A percentile compares a stretch with the other conserved stretches of the same genome.
Evolutionary conservation across 495 filamentous ascomycete species (phyloP).

Genomic region (Aspergillus steynii): DNA sequence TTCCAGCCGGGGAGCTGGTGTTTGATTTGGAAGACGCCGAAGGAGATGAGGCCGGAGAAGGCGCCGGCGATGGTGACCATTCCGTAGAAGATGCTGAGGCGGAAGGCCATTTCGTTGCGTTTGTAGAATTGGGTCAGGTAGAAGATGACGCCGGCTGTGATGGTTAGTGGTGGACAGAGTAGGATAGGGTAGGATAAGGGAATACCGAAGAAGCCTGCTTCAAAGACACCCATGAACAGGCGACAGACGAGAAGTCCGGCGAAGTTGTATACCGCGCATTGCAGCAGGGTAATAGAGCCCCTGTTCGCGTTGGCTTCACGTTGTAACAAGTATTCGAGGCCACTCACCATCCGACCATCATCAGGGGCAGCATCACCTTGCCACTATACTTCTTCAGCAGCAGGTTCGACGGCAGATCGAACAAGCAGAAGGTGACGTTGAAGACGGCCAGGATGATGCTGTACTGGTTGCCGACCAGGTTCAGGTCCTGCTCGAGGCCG

Average conservation of each 20-base stretch:
- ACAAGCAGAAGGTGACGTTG: conserved; percentile 66
- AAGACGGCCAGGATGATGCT: conserved; percentile 63
- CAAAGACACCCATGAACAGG: conserved; percentile 12
- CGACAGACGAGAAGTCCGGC: conserved; percentile 24
- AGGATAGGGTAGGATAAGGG: too few relatives aligned
- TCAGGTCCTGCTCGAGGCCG: conserved; percentile 44
- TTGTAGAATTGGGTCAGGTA: too few relatives aligned
- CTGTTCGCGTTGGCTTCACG: background rate
- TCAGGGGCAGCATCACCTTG: conserved; percentile 28
- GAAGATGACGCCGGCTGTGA: too few relatives aligned
- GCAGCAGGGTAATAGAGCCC: conserved; percentile 13
- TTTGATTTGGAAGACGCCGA: too few relatives aligned
- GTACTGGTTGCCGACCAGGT: conserved; percentile 56
- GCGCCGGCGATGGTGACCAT: too few relatives aligned
- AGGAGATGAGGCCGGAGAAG: too few relatives aligned
- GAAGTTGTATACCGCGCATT: conserved; percentile 13
- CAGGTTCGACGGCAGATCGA: conserved; percentile 56
- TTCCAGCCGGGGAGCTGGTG: too few relatives aligned
- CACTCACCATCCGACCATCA: conserved; percentile 16
- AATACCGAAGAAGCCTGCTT: conserved; percentile 17
- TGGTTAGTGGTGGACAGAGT: too few relatives aligned
- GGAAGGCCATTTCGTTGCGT: too few relatives aligned
- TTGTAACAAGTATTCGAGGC: background rate
- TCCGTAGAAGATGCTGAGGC: too few relatives aligned
- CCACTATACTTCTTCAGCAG: conserved; percentile 57